A percentile compares a stretch with the other conserved stretches of the same genome.
Conservation (phyloP, 495 filamentous ascomycete genomes). For the Beverwykella pulmonaria region DNA sequence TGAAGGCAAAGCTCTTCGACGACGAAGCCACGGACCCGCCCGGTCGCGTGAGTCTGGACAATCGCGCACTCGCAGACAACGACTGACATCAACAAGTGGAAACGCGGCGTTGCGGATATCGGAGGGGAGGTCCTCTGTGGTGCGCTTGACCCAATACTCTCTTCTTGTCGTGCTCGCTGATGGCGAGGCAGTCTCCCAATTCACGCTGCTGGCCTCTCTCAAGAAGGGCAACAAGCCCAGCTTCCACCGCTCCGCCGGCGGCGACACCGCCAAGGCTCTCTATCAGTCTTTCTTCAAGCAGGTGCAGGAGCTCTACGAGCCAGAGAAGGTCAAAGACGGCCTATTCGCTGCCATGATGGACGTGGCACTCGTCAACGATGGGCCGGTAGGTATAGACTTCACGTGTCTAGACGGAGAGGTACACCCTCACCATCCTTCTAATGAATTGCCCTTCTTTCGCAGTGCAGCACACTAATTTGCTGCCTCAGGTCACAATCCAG, state of each 20-base stretch:
- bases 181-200: constrained; percentile 81
- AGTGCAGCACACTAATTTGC: constrained; percentile 17
- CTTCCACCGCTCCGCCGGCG: constrained; percentile 85
- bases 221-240: constrained; percentile 95
- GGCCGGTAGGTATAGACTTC: constrained; percentile 80
- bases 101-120: constrained; percentile 81
- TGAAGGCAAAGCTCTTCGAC: constrained; percentile 89
- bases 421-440: constrained; percentile 39
- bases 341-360: constrained; percentile 99
- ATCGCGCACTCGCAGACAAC: constrained; percentile 13
- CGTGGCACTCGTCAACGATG: constrained; percentile 89
- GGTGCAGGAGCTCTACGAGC: constrained; percentile 69
- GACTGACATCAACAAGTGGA: constrained; percentile 64
- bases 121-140: constrained; percentile 88
- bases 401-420: constrained; percentile 67
- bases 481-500: constrained; percentile 63
- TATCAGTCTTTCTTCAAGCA: constrained; percentile 83
- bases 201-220: constrained; percentile 87
- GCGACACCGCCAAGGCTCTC: constrained; percentile 72
- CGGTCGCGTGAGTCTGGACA: constrained; percentile 27
- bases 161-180: background rate
- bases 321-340: constrained; percentile 86
- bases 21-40: constrained; percentile 63
- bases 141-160: constrained; percentile 48
- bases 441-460: constrained; percentile 10